Evolutionary conservation across 2,329 filamentous ascomycete species (phyloP).

Genomic region (Exophiala phaeomuriformis): DNA sequence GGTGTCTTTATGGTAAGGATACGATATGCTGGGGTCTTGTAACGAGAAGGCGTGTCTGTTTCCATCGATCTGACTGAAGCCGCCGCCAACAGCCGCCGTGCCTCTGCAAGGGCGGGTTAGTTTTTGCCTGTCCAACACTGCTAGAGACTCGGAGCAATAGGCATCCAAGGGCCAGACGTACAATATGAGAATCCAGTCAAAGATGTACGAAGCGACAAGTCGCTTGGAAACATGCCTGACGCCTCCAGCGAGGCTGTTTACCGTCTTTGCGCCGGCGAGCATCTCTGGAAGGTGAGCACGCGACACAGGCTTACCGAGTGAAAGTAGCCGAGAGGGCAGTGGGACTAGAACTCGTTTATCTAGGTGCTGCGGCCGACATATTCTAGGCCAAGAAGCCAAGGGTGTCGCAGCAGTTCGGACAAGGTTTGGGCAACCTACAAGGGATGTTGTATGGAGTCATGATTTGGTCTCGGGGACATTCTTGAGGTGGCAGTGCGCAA

Average conservation of each 20-base stretch:
- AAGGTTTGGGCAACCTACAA: no score
- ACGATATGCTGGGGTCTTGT: conserved; percentile 69
- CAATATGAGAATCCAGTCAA: conserved; percentile 65
- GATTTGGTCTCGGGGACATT: background rate
- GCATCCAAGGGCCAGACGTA: conserved; percentile 31
- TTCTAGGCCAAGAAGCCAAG: background rate
- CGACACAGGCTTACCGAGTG: conserved; percentile 6
- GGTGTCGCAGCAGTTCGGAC: background rate
- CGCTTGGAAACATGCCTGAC: conserved; percentile 38
- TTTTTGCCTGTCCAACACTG: background rate
- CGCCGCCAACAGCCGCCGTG: conserved; percentile 53
- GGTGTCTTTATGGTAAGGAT: conserved; percentile 65
- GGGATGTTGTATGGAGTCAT: no score
- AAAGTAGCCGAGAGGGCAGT: no score
- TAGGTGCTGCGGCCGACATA: background rate
- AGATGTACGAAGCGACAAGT: conserved; percentile 58
- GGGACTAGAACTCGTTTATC: background rate
- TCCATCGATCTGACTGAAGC: conserved; percentile 54
- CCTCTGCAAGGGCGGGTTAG: conserved; percentile 34
- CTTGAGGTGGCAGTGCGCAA: background rate
- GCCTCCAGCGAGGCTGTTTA: conserved; percentile 16
- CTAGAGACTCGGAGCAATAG: no score
- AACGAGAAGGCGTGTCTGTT: conserved; percentile 51
- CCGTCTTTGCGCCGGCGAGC: conserved; percentile 12
- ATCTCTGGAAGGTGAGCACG: conserved; percentile 24